phyloP scores from a whole-genome alignment of 768 basidiomycete species.

The Arthromyces matolae region DNA sequence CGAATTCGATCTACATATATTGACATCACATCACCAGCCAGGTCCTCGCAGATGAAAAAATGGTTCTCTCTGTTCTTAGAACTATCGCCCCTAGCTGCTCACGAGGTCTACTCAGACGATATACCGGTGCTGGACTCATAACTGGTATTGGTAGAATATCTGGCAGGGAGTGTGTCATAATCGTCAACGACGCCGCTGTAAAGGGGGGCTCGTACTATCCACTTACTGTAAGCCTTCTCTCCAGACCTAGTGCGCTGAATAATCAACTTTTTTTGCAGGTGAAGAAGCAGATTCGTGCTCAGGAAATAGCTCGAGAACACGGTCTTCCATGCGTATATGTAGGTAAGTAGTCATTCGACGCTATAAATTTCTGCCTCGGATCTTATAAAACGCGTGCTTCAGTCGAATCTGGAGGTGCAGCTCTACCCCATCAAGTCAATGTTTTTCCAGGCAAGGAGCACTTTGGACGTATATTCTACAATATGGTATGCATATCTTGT shows the following conservation, averaged over 20 bases:
- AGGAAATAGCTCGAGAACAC: slow-evolving; percentile 92
- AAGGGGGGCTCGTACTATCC: slow-evolving; percentile 94
- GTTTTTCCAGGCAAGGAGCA: slow-evolving; percentile 95
- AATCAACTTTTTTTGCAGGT: slow-evolving; percentile 40
- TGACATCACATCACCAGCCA: no score
- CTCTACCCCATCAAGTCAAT: slow-evolving; percentile 88
- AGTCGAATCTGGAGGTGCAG: slow-evolving; percentile 95
- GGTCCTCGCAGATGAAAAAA: no score
- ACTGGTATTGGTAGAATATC: slow-evolving; percentile 80
- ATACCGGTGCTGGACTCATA: slow-evolving; percentile 91
- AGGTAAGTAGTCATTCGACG: slow-evolving; percentile 45
- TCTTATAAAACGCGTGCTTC: slow-evolving; percentile 1
- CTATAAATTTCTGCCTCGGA: neutral
- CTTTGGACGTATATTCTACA: slow-evolving; percentile 95
- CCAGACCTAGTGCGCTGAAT: no score
- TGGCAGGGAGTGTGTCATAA: slow-evolving; percentile 80
- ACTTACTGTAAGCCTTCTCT: slow-evolving; percentile 56
- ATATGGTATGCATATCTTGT: slow-evolving; percentile 64
- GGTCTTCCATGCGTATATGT: slow-evolving; percentile 88
- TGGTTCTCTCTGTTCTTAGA: no score
- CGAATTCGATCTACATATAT: no score
- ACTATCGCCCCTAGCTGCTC: slow-evolving; percentile 79
- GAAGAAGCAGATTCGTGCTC: slow-evolving; percentile 93
- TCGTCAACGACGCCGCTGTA: slow-evolving; percentile 93
- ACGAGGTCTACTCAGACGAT: slow-evolving; percentile 77